A percentile compares a stretch with the other conserved stretches of the same genome.
Conservation (phyloP, 2,329 filamentous ascomycete genomes). For the Fusarium sp. region DNA sequence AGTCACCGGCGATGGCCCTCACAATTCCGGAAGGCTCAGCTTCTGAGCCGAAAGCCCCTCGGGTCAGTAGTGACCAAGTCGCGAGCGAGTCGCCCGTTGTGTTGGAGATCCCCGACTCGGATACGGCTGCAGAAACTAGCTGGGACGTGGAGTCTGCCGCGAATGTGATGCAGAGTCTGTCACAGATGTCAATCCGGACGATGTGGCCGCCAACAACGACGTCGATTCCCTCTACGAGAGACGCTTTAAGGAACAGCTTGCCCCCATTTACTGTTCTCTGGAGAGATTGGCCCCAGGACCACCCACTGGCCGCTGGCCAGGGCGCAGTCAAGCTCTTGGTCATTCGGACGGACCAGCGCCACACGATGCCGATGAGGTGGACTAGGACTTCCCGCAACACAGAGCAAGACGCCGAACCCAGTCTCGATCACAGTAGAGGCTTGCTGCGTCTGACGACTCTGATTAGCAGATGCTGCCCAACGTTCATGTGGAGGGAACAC, state of each 20-base stretch:
- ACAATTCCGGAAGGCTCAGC: neutral
- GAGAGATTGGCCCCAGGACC: neutral
- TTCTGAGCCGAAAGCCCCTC: neutral
- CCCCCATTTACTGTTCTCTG: neutral
- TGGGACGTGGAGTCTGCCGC: neutral
- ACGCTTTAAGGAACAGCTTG: neutral
- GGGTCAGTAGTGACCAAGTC: neutral
- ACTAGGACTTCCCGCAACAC: neutral
- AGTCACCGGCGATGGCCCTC: neutral
- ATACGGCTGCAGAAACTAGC: neutral
- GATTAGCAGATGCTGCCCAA: neutral
- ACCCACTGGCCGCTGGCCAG: neutral
- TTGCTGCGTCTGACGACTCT: neutral
- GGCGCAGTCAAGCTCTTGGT: neutral
- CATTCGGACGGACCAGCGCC: neutral
- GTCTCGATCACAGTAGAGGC: neutral
- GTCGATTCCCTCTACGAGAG: neutral
- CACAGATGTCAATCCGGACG: neutral
- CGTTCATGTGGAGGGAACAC: neutral
- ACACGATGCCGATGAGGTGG: neutral
- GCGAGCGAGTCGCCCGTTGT: neutral
- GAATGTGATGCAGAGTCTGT: neutral
- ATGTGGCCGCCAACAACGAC: neutral
- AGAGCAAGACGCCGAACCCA: neutral
- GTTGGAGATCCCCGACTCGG: neutral